Evolutionary conservation across 2,329 filamentous ascomycete species (phyloP).

Genomic region (Alternaria arbusti): DNA sequence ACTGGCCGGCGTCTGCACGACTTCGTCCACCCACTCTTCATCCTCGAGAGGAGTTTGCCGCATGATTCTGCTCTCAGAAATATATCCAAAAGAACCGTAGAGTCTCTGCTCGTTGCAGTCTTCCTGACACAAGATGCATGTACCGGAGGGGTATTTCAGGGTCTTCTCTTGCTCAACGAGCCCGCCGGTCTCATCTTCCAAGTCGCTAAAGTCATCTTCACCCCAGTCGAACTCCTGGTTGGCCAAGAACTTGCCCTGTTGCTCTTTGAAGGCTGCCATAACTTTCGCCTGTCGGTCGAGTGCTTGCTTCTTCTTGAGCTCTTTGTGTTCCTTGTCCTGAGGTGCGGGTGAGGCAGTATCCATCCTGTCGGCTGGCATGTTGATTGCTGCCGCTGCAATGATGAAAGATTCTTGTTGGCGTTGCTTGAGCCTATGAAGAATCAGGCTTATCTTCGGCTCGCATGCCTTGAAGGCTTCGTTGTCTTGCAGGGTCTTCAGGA

Average conservation of each 20-base stretch:
- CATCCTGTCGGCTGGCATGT: slow-evolving; percentile 75
- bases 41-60: slow-evolving; percentile 86
- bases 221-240: slow-evolving; percentile 91
- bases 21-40: slow-evolving; percentile 83
- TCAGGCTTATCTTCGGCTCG: slow-evolving; percentile 81
- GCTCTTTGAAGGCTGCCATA: slow-evolving; percentile 97
- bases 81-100: slow-evolving; percentile 90
- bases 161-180: slow-evolving; percentile 71
- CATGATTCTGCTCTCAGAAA: slow-evolving; percentile 84
- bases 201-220: slow-evolving; percentile 78
- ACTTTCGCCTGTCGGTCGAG: slow-evolving; percentile 88
- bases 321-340: slow-evolving; percentile 75
- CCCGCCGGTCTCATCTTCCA: slow-evolving; percentile 67
- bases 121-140: slow-evolving; percentile 96
- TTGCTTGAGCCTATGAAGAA: slow-evolving; percentile 84
- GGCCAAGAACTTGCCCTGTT: slow-evolving; percentile 93
- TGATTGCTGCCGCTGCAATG: slow-evolving; percentile 64
- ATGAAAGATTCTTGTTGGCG: slow-evolving; percentile 78
- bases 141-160: slow-evolving; percentile 91
- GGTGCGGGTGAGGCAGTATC: slow-evolving; percentile 80
- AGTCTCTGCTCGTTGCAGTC: slow-evolving; percentile 87
- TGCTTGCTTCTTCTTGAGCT: slow-evolving; percentile 89
- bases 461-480: slow-evolving; percentile 82
- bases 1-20: slow-evolving; percentile 75
- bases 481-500: slow-evolving; percentile 60